Percentiles rank a stretch among this genome's conserved stretches.
Conservation (phyloP, 352 stramenopile species). For the Phytophthora sojae region DNA sequence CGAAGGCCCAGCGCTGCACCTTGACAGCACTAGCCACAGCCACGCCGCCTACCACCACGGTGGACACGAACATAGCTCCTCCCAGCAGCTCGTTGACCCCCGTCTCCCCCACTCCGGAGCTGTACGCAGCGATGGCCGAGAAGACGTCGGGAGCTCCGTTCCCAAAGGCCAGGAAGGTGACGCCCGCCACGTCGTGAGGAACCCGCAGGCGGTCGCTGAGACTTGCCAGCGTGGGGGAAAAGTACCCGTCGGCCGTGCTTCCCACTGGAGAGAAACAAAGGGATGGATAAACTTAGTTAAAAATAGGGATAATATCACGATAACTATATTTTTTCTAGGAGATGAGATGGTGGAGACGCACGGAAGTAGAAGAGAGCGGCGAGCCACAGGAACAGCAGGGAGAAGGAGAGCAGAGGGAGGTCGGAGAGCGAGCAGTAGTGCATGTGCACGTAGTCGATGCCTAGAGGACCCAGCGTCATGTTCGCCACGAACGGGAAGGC, state of each 20-base stretch:
- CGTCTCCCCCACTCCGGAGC: slow-evolving; percentile 68
- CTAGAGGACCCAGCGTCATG: slow-evolving; percentile 72
- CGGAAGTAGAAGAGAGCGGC: slow-evolving; percentile 83
- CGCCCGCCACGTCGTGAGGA: slow-evolving; percentile 94
- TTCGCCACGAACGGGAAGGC: slow-evolving; percentile 56
- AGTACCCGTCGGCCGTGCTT: slow-evolving; percentile 98
- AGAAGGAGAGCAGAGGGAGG: slow-evolving; percentile 57
- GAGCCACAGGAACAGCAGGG: slow-evolving; percentile 73
- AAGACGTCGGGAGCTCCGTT: slow-evolving; percentile 98
- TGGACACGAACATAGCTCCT: slow-evolving; percentile 95
- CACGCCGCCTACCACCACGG: slow-evolving; percentile 91
- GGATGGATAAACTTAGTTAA: too few relatives aligned
- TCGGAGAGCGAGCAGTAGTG: slow-evolving; percentile 74
- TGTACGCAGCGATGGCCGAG: slow-evolving; percentile 89
- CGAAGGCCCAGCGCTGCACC: slow-evolving; percentile 74
- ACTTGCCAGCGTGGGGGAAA: slow-evolving; percentile 96
- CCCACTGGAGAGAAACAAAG: slow-evolving; percentile 75
- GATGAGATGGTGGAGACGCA: slow-evolving; percentile 34
- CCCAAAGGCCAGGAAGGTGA: slow-evolving; percentile 98
- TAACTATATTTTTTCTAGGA: not conserved
- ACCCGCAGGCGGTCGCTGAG: slow-evolving; percentile 92
- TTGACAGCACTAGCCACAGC: slow-evolving; percentile 76
- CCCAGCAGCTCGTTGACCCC: slow-evolving; percentile 94
- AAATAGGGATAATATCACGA: not conserved
- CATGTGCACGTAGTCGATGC: slow-evolving; percentile 83